phyloP scores from a whole-genome alignment of 1,284 basidiomycete genomes.

The Cutaneotrichosporon curvatum region DNA sequence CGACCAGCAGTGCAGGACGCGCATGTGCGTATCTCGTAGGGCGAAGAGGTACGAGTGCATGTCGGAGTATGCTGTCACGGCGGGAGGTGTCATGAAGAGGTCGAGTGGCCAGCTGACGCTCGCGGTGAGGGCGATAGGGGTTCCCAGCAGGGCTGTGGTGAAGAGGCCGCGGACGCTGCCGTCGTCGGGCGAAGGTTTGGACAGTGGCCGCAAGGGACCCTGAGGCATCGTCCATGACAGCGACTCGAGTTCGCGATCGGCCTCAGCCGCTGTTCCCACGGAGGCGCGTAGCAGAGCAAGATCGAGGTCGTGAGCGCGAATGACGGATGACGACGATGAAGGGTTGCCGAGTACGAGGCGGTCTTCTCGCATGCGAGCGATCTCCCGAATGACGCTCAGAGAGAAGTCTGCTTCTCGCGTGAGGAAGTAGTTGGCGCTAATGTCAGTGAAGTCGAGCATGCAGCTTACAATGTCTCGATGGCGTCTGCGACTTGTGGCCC shows the following conservation, averaged over 20 bases:
- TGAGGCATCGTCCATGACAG: slow-evolving; percentile 66
- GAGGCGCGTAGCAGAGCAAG: slow-evolving; percentile 72
- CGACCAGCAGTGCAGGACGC: slow-evolving; percentile 72
- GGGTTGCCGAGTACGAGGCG: slow-evolving; percentile 57
- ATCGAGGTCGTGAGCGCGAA: slow-evolving; percentile 50
- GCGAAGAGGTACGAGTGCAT: slow-evolving; percentile 78
- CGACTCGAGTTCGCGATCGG: slow-evolving; percentile 62
- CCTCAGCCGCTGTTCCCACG: slow-evolving; percentile 73
- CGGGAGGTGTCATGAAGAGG: slow-evolving; percentile 70
- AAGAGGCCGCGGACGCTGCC: slow-evolving; percentile 49
- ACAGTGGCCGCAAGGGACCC: slow-evolving; percentile 68
- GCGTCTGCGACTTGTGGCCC: slow-evolving; percentile 70
- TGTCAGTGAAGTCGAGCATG: not conserved
- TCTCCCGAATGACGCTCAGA: slow-evolving; percentile 54
- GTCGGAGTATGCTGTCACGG: slow-evolving; percentile 65
- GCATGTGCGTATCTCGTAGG: slow-evolving; percentile 70
- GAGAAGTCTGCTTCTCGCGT: slow-evolving; percentile 80
- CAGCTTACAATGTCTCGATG: slow-evolving; percentile 59
- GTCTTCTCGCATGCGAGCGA: slow-evolving; percentile 52
- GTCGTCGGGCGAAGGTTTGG: slow-evolving; percentile 45
- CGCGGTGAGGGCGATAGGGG: slow-evolving; percentile 62
- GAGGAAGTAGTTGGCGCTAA: slow-evolving; percentile 73
- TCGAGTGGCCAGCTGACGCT: slow-evolving; percentile 76
- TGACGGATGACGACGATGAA: slow-evolving; percentile 58
- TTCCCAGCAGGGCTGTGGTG: slow-evolving; percentile 69